Evolutionary conservation across 225 moss, liverwort and hornwort genomes (phyloP), one percentile per base, ranked within the genome.

Genomic region (Polytrichum formosum): DNA sequence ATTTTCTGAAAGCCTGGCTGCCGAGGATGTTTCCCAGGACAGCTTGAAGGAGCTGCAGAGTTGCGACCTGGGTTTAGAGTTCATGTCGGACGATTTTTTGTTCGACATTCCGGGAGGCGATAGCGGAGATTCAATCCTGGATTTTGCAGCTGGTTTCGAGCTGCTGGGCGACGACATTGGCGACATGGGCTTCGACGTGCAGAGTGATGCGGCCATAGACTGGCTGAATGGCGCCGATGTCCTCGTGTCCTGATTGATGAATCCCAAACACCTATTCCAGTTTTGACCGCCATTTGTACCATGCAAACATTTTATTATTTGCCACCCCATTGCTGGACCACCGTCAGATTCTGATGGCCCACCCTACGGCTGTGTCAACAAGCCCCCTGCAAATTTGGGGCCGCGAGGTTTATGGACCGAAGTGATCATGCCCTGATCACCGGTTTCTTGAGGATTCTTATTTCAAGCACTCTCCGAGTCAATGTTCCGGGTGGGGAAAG

Each of bases 101-200:
- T 83, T 87, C 30, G 83, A 83, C 56, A 78, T 86, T 4, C 78
- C 87, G 0, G 80, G 56, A 28, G 83, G 80, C 23, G 66, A 30
- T 16, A 7, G 35, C 0, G 6, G 71, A 54, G 68, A 72, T 1
- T 53, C 69, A 13, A 76, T 76, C 19, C 71, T 83, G 9, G 83
- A 81, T 53, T 65, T 33, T 7, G 65, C 65, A 8, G 65, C 65
- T 5, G 65, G 31, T 28, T 65, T 65, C 31, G 33, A 65, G 5
- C 26, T 78, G 2, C 60, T 76, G 16, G 78, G 78, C 18, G 82
- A 77, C 5, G 64, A 72, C 10, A 64, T 72, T 25, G 86, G 73
- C 6, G 74, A 74, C 29, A 33, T 70, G 0, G 83, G 75, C 17
- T 70, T 81, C 53, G 77, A 77, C 22, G 74, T 18, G 10, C 69